A percentile compares a stretch with the other conserved stretches of the same genome.
Evolutionary conservation across 805 yeast genomes (phyloP).

Genomic region (Cyberlindnera mycetangii): DNA sequence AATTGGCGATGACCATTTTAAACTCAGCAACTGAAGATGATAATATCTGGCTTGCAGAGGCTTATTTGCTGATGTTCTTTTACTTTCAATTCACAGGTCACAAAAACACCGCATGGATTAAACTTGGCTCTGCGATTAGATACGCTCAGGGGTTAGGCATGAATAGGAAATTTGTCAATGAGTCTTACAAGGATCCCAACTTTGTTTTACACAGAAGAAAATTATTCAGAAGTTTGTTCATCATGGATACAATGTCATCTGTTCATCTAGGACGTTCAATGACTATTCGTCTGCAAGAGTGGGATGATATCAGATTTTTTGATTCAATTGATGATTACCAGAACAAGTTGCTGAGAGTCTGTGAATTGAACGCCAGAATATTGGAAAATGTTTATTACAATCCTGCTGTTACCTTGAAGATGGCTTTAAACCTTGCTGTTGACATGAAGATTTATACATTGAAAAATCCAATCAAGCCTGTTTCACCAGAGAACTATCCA

Average conservation of each 20-base stretch:
- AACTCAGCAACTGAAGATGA: constrained; percentile 36
- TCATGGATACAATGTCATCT: constrained; percentile 35
- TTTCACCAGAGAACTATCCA: constrained; percentile 26
- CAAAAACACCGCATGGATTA: constrained; percentile 42
- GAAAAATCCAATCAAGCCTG: constrained; percentile 32
- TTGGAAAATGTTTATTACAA: constrained; percentile 33
- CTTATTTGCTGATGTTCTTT: constrained; percentile 37
- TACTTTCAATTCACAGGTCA: constrained; percentile 40
- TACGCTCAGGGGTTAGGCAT: constrained; percentile 42
- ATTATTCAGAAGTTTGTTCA: constrained; percentile 34
- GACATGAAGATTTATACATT: constrained; percentile 36
- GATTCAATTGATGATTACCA: constrained; percentile 28
- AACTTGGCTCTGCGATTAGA: constrained; percentile 40
- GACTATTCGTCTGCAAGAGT: constrained; percentile 34
- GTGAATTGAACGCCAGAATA: constrained; percentile 31
- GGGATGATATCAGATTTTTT: constrained; percentile 35
- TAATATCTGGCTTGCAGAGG: constrained; percentile 41
- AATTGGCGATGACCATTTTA: constrained; percentile 34
- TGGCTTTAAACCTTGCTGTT: constrained; percentile 35
- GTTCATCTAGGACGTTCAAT: constrained; percentile 37
- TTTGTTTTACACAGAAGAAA: constrained; percentile 32
- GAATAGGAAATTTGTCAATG: constrained; percentile 38
- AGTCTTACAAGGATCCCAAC: constrained; percentile 30
- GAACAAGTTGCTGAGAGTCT: constrained; percentile 29
- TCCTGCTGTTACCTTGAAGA: constrained; percentile 29